Base-by-base conservation (phyloP, 148 eudicot species). In the Cornus suecica region DNA sequence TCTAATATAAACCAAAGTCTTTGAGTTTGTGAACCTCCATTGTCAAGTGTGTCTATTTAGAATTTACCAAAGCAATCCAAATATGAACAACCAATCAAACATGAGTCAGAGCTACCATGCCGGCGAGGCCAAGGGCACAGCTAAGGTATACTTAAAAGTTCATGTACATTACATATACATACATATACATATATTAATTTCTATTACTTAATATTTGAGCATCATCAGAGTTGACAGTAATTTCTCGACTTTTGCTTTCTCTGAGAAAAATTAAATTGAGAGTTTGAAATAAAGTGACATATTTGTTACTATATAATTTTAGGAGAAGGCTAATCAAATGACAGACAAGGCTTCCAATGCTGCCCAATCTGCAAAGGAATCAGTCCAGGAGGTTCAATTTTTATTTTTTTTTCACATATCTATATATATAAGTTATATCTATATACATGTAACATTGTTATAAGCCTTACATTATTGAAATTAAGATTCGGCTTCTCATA, bases 331-430 rank as follows among this genome's bases (percentile, higher is more conserved):
- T 27, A 26, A 18, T 16, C 30, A 65, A 5, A 8, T 65, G 34
- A 1, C 25, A 27, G 68, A 65, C 34, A 65, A 65, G 7, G 68
- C 68, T 27, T 26, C 30, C 0, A 18, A 65, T 26, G 31, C 68
- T 25, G 34, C 68, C 34, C 68, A 65, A 65, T 65, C 68, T 27
- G 68, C 68, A 2, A 65, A 11, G 32, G 68, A 65, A 30, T 65
- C 68, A 65, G 2, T 26, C 6, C 68, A 27, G 34, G 68, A 65
- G 68, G 68, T 65, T 1, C 16, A 11, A 65, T 26, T 27, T 65
- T 26, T 65, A n/a, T n/a, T n/a, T n/a, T n/a, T n/a, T n/a, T n/a
- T n/a, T n/a, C n/a, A n/a, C 25, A 26, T 27, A 30, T 65, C 0
- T 7, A 25, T 25, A 18, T 10, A 65, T 65, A 26, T 1, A 65